Base-by-base conservation (phyloP, 495 filamentous ascomycete species). In the Glarea lozoyensis region DNA sequence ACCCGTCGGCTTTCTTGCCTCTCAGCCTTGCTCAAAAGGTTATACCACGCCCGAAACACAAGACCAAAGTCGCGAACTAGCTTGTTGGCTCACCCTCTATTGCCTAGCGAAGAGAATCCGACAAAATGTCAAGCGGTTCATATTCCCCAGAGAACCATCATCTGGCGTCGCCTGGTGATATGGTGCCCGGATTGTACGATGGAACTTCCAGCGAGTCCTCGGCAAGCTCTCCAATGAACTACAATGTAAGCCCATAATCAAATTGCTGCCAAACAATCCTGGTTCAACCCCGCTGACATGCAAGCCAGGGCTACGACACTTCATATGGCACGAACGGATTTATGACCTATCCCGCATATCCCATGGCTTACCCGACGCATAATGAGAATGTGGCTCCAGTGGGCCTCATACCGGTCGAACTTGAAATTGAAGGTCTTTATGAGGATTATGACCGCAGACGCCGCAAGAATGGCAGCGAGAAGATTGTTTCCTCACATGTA, bases 181-280 rank as follows among this genome's bases (percentile, higher is more conserved):
- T 23, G 15, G 9, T 18, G 5, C 40, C 40, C 9, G 19, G n/a
- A 20, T 34, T 56, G 27, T 53, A 53, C 35, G 53, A 56, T 29
- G 49, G 53, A 1, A 56, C 49, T 12, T 56, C 53, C 11, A 50
- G 49, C 25, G 49, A 56, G 19, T 53, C 49, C n/a, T 56, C 53
- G 9, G 53, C 53, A 10, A 52, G 48, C 39, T 53, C 53, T 5
- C 49, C 53, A 19, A 10, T 50, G 22, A 54, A 54, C 21, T 50
- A 31, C 17, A 53, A 50, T 48, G 49, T 53, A 42, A 47, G 49
- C 25, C 13, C 11, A 35, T 32, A 15, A 9, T 17, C n/a, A 7
- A 11, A 29, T 12, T 13, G n/a, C 37, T 37, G 13, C 16, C 18
- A 42, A n/a, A 32, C 2, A 10, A n/a, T 15, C 16, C 6, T 23